Base-by-base conservation (phyloP, 192 early-diverging fungal genomes). In the Funneliformis mosseae region DNA sequence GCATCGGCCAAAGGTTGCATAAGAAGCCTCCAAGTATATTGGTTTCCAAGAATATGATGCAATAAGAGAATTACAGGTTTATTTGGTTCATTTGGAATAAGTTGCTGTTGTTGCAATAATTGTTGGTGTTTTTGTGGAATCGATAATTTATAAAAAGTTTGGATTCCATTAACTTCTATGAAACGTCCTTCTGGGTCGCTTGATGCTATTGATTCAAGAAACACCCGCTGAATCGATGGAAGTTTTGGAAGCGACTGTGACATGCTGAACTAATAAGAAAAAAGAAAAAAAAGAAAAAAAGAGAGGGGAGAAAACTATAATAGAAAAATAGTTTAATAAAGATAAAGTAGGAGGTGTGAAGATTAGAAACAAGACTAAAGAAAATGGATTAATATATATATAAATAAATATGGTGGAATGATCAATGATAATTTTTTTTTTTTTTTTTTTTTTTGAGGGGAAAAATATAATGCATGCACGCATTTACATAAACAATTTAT, bases 1-100 rank as follows among this genome's bases (percentile, higher is more conserved):
- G 48, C 28, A 64, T 80, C 71, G 43, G 78, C 78, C 10, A 80
- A 21, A 18, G 68, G 70, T 55, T 80, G 78, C 69, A 80, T 70
- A 16, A 25, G 50, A 45, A 45, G 11, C 60, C 50, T 48, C 69
- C 67, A 80, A 12, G 78, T 73, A 27, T 80, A 73, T 59, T 59
- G 21, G 63, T 74, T 74, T 59, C 69, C 67, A 8, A 80, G 10
- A 74, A 80, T 21, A 38, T 74, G 69, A 64, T 80, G 78, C 5
- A 80, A 18, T n/a, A 27, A 74, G 16, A 80, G 27, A 18, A 80
- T 80, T 11, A 80, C 78, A 14, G 76, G 59, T 45, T 64, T 77
- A 45, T 77, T 23, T 45, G 25, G 43, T 66, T 46, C 76, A 42
- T 59, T 11, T 5, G 5, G 25, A 21, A 39, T 21, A 39, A 10